Evolutionary conservation across 2,329 filamentous ascomycete species (phyloP), one percentile per base, ranked within the genome.

Genomic region (Exophiala sp.): DNA sequence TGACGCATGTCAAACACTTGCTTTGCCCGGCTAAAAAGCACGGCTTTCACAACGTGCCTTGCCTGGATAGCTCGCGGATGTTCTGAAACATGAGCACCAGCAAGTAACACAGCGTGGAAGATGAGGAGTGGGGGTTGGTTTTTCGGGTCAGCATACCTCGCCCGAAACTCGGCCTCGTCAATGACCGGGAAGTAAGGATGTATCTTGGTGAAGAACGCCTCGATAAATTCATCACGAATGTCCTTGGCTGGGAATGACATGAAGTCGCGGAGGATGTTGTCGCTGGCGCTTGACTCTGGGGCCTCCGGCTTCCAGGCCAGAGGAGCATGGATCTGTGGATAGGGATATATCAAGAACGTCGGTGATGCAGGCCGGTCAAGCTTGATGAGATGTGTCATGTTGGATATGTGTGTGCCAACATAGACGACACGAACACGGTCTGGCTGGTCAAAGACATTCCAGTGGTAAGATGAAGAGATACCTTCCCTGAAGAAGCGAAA

Each of bases 121-220:
- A 79, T 63, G 10, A 76, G 60, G 3, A 79, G 64, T 1, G 74
- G 71, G 0, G 75, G 68, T 0, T 72, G 66, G 48, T 73, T 67
- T 1, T 66, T 57, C 2, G 70, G 66, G 37, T 76, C 70, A 7
- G 65, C 66, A 57, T 78, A 78, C 47, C 73, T 71, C 1, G 65
- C 61, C 71, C 77, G 75, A 56, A 79, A 79, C 23, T 70, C 57
- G 22, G 73, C 69, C 58, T 78, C 73, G 37, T 79, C 74, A 18
- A 79, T 64, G 18, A 79, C 69, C 9, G 76, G 76, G 54, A 74
- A 77, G 2, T 73, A 73, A 1, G 71, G 69, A 51, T 79, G 78
- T 46, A 79, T 67, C 46, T 73, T 69, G 3, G 61, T 62, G 53
- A 77, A 79, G 60, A 76, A 79, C 1, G 75, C 73, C 6, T 70